Conservation (phyloP, 1,284 basidiomycete species). For the Ustilago loliicola region DNA sequence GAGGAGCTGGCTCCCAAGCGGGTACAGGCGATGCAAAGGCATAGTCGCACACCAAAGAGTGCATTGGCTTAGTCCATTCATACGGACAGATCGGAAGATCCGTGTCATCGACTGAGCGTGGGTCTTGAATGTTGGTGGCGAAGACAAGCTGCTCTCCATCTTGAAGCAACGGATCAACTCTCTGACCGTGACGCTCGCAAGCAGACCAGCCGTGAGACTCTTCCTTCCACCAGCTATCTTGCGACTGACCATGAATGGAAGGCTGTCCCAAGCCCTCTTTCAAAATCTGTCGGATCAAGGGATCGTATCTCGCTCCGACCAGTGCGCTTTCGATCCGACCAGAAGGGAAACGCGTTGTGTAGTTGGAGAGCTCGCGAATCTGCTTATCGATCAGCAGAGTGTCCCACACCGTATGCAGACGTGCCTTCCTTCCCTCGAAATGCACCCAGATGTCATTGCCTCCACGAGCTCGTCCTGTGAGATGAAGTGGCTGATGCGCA, state of each 20-base stretch:
- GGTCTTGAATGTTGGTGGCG: slow-evolving; percentile 16
- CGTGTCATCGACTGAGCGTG: slow-evolving; percentile 58
- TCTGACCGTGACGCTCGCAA: slow-evolving; percentile 48
- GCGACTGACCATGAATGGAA: slow-evolving; percentile 5
- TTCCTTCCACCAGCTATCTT: slow-evolving; percentile 49
- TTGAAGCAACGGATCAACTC: not conserved
- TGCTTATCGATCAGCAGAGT: slow-evolving; percentile 82
- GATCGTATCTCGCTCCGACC: slow-evolving; percentile 85
- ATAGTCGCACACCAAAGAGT: slow-evolving; percentile 61
- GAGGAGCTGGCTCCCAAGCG: slow-evolving; percentile 22
- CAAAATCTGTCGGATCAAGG: slow-evolving; percentile 86
- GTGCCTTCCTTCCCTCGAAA: slow-evolving; percentile 68
- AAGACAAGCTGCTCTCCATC: slow-evolving; percentile 27
- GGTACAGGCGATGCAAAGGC: slow-evolving; percentile 79
- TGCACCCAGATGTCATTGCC: slow-evolving; percentile 77
- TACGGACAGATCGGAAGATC: slow-evolving; percentile 80
- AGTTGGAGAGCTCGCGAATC: slow-evolving; percentile 81
- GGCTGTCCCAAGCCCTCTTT: slow-evolving; percentile 77
- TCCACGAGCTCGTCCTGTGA: slow-evolving; percentile 85
- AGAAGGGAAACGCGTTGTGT: slow-evolving; percentile 78
- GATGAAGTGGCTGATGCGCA: slow-evolving; percentile 89
- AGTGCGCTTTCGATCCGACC: slow-evolving; percentile 80
- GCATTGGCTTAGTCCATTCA: slow-evolving; percentile 58
- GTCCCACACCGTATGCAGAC: slow-evolving; percentile 90
- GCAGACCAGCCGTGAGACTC: slow-evolving; percentile 55